Base-by-base conservation (phyloP, 1,284 basidiomycete genomes). In the Exsudoporus floridanus region DNA sequence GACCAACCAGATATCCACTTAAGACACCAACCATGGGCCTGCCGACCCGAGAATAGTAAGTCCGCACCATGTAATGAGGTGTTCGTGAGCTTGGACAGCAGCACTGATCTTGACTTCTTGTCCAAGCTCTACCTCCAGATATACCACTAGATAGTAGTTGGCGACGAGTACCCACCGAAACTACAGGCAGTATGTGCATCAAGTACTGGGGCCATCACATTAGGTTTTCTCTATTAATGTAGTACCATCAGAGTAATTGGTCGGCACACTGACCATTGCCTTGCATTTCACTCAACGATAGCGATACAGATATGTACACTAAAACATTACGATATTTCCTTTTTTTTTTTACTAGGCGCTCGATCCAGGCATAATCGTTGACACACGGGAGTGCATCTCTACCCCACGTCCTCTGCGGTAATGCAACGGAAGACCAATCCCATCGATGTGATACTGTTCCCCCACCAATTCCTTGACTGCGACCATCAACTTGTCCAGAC, bases 401-500 rank as follows among this genome's bases (percentile, higher is more conserved):
- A 58, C 61, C 9, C 59, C 61, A 0, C 38, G 48, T 13, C 35
- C 51, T 30, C 47, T 46, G 33, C 46, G 54, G 40, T 56, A 21
- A 43, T 68, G 49, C 43, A 58, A 23, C 21, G 66, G 67, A 47
- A 75, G 62, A 23, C 80, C 83, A n/a, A 88, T 70, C 0, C 87
- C 87, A 51, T 84, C 78, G 16, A 90, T 87, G 62, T 89, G 84
- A 60, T 88, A 90, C 59, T 87, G 86, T 65, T 92, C 88, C 0
- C 89, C 90, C 0, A 92, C 89, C 45, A 92, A 73, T 64, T 90
- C 86, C 64, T 92, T 92, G 14, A 82, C 80, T 2, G 87, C 87
- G 1, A 90, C 62, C 85, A 90, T 89, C 43, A 92, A 69, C 52
- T 80, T 74, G 60, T 92, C 90, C 36, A 92, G 69, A 5, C 85